These are phyloP conservation scores for Fusarium floridanum DNA, from an alignment of 2,329 filamentous ascomycete genomes.

Conservation along the genomic window DNA sequence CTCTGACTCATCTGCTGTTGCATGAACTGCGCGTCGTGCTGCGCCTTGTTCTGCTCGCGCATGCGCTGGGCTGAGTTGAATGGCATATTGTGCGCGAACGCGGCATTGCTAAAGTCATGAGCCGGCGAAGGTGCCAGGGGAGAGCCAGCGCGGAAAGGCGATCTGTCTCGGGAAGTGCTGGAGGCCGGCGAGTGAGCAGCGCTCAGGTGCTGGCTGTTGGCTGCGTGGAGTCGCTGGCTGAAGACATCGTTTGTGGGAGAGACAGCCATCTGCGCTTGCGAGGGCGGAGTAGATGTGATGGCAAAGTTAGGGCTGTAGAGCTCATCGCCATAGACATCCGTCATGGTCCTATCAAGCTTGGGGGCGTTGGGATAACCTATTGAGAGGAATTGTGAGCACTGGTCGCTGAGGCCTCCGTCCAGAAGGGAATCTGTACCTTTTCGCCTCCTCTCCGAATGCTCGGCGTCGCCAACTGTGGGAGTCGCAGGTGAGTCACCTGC, in stretches of 20 bases:
- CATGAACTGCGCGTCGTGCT: slow-evolving; percentile 66
- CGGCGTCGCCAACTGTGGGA: slow-evolving; percentile 64
- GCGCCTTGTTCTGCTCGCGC: slow-evolving; percentile 71
- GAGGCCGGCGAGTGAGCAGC: slow-evolving; percentile 67
- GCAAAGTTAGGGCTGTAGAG: slow-evolving; percentile 80
- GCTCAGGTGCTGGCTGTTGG: slow-evolving; percentile 78
- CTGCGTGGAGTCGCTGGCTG: slow-evolving; percentile 81
- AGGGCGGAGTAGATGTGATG: slow-evolving; percentile 68
- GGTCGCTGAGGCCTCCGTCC: slow-evolving; percentile 19
- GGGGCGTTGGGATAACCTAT: slow-evolving; percentile 69
- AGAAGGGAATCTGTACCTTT: slow-evolving; percentile 61
- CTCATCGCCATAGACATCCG: slow-evolving; percentile 86
- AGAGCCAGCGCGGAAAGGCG: slow-evolving; percentile 83
- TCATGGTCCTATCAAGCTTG: slow-evolving; percentile 88
- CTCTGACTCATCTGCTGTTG: slow-evolving; percentile 57
- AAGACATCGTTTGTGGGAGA: slow-evolving; percentile 72
- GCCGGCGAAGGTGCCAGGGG: slow-evolving; percentile 65
- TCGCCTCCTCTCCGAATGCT: slow-evolving; percentile 62
- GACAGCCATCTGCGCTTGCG: slow-evolving; percentile 60
- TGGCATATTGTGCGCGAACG: slow-evolving; percentile 37
- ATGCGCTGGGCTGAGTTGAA: slow-evolving; percentile 70
- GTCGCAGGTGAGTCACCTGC: slow-evolving; percentile 72
- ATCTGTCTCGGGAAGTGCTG: slow-evolving; percentile 72
- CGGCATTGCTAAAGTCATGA: slow-evolving; percentile 56
- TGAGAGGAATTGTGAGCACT: slow-evolving; percentile 71